Conservation (phyloP, 139 green algal species). For the Monoraphidium neglectum region DNA sequence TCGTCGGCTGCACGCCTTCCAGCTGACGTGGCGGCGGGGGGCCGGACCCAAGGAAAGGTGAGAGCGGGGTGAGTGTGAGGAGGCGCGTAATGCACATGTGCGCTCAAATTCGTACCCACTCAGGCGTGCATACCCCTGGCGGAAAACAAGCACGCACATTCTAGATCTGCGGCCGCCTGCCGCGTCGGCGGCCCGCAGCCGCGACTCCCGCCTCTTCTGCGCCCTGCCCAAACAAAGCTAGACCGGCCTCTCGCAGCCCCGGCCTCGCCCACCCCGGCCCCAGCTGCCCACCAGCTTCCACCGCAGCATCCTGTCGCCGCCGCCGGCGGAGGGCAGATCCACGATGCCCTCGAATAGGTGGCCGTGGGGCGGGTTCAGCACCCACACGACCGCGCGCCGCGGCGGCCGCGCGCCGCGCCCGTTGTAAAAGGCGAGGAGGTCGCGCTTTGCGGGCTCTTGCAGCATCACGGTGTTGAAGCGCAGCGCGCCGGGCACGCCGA, state of each 20-base stretch:
- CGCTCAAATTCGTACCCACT: no score
- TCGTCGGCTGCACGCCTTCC: slow-evolving; percentile 66
- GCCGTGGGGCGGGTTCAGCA: slow-evolving; percentile 37
- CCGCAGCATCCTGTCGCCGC: not conserved
- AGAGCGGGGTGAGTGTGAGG: no score
- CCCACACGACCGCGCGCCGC: slow-evolving; percentile 33
- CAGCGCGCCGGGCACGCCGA: slow-evolving; percentile 10
- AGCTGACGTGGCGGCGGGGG: slow-evolving; percentile 42
- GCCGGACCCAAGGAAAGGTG: no score
- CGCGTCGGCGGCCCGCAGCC: no score
- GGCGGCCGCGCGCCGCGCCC: slow-evolving; percentile 19
- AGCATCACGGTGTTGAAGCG: slow-evolving; percentile 45
- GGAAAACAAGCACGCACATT: no score
- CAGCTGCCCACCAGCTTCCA: not conserved
- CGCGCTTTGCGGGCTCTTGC: slow-evolving; percentile 36
- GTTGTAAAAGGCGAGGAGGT: slow-evolving; percentile 49
- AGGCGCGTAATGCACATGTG: no score
- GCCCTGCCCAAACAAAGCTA: no score
- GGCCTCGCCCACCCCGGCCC: not conserved
- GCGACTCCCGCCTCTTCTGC: no score
- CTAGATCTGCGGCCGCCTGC: no score
- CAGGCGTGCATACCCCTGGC: no score
- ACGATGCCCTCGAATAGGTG: slow-evolving; percentile 53
- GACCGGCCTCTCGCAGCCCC: not conserved
- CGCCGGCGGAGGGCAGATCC: slow-evolving; percentile 19